A percentile compares a stretch with the other conserved stretches of the same genome.
phyloP scores from a whole-genome alignment of 73 alveolate genomes.

The Paramecium sonneborni region DNA sequence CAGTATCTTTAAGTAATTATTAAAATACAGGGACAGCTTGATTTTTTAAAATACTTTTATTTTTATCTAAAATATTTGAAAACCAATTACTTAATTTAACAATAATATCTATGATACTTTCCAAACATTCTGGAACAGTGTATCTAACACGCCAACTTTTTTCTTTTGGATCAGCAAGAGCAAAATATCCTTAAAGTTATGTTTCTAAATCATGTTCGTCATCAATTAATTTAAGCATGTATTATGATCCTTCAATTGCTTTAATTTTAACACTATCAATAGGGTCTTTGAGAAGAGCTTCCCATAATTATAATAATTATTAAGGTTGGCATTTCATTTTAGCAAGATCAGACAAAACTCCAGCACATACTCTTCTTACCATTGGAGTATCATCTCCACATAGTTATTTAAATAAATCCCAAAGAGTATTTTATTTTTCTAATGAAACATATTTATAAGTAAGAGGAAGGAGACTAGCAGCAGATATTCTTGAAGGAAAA shows the following conservation, averaged over 20 bases:
- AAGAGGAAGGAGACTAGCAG: conserved; percentile 48
- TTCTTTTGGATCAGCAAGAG: conserved; percentile 39
- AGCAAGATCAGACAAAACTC: conserved; percentile 53
- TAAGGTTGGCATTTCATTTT: background rate
- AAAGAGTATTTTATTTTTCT: conserved; percentile 21
- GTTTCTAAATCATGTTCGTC: conserved; percentile 52
- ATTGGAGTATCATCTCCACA: conserved; percentile 69
- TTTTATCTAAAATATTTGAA: conserved; percentile 1
- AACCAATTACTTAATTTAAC: background rate
- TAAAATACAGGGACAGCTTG: conserved; percentile 49
- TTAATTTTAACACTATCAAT: conserved; percentile 61
- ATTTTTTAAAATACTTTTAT: conserved; percentile 53
- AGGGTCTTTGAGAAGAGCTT: conserved; percentile 45
- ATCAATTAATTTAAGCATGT: conserved; percentile 44
- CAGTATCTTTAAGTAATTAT: conserved; percentile 55
- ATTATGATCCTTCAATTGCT: conserved; percentile 68
- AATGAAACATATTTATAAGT: conserved; percentile 25
- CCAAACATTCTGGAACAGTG: conserved; percentile 64
- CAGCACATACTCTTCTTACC: conserved; percentile 69
- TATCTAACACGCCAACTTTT: conserved; percentile 69
- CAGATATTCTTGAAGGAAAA: conserved; percentile 66
- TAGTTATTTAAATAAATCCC: conserved; percentile 51
- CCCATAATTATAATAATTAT: conserved; percentile 46
- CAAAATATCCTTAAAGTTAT: conserved; percentile 12
- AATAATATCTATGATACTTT: conserved; percentile 14